Conservation (phyloP, 345 rosid genomes). For the Geranium rotundifolium region DNA sequence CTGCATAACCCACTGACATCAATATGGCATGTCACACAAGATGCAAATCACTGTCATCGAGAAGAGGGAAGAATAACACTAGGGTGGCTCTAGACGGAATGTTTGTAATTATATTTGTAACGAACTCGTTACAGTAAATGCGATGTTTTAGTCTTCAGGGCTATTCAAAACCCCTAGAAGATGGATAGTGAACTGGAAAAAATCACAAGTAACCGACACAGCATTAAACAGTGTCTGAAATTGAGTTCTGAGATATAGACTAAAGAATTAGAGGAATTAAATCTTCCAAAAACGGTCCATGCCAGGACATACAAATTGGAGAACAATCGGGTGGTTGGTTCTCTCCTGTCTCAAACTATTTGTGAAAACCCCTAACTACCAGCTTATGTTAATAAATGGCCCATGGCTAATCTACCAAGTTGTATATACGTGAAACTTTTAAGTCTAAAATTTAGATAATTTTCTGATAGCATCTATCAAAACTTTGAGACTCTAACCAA, state of each 20-base stretch:
- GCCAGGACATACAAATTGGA: conserved; percentile 25
- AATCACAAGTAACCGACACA: not conserved
- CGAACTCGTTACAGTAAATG: not conserved
- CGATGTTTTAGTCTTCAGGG: not conserved
- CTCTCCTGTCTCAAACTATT: not conserved
- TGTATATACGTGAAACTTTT: not conserved
- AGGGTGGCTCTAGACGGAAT: not conserved
- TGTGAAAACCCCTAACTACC: not conserved
- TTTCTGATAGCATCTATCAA: not conserved
- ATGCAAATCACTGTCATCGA: not conserved
- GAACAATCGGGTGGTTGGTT: conserved; percentile 8
- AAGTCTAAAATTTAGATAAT: not conserved
- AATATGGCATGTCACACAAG: conserved; percentile 2
- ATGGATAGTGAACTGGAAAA: not conserved
- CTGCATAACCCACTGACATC: conserved; percentile 19
- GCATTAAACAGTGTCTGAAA: not conserved
- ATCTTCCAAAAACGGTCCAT: conserved; percentile 8
- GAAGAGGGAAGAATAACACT: not conserved
- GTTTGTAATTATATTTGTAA: no score
- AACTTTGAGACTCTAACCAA: not conserved
- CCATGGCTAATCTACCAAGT: not conserved
- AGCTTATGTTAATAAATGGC: no score
- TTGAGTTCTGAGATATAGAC: not conserved
- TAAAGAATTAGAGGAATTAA: not conserved
- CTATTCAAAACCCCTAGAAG: not conserved